These are phyloP conservation scores for Passiflora organensis DNA, from an alignment of 345 rosid genomes.

Conservation along the genomic window DNA sequence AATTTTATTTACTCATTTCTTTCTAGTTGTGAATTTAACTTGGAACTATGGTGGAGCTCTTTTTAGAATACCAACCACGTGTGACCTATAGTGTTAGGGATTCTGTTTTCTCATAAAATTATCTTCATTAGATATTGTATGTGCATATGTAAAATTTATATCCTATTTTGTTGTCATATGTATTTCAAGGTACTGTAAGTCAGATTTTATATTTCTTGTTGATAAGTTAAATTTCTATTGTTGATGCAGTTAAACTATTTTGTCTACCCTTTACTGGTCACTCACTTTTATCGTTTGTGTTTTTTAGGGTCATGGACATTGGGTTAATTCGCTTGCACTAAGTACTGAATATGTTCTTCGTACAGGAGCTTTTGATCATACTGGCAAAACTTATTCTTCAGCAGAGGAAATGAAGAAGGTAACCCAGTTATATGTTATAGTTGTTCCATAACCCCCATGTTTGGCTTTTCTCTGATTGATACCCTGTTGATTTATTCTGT, in stretches of 20 bases:
- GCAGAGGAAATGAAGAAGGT: slow-evolving; percentile 87
- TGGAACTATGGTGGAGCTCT: no score
- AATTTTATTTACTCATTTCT: no score
- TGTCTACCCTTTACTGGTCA: no score
- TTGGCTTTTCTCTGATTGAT: slow-evolving; percentile 1
- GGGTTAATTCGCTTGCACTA: slow-evolving; percentile 94
- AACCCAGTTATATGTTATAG: slow-evolving; percentile 1
- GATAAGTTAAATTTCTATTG: background rate
- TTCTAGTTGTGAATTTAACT: no score
- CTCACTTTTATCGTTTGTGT: slow-evolving; percentile 3
- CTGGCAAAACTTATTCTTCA: slow-evolving; percentile 65
- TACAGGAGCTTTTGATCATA: slow-evolving; percentile 93
- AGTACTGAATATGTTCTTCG: slow-evolving; percentile 94
- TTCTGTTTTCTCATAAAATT: no score
- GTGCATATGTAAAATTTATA: no score
- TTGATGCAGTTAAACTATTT: no score
- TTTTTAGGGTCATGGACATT: slow-evolving; percentile 89
- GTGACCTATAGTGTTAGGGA: no score
- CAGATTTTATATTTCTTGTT: no score
- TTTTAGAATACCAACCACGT: no score
- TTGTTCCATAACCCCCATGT: background rate
- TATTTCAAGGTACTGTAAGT: background rate
- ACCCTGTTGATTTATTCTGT: background rate
- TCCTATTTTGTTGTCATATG: no score
- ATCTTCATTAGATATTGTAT: no score